Base-by-base conservation (phyloP, 1,139 yeast species). In the Diutina siamensis region DNA sequence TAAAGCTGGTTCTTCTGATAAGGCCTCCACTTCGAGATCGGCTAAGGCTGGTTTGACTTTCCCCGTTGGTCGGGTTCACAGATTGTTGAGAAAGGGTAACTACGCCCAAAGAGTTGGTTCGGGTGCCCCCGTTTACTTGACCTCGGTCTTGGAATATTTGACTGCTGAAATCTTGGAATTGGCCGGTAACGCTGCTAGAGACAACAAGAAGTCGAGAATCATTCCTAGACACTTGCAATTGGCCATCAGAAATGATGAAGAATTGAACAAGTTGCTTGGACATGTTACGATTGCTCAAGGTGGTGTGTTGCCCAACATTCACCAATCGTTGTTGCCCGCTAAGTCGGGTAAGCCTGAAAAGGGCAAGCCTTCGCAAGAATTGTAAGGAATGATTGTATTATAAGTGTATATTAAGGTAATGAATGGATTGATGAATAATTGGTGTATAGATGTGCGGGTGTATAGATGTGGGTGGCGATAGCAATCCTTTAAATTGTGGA, bases 21-120 rank as follows among this genome's bases (percentile, higher is more conserved):
- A 89, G 74, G 88, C 94, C 61, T 83, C 97, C 62, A 92, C 94
- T 72, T 84, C 97, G 49, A 88, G 97, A 80, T 89, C 97, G 59
- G 83, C 96, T 53, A 89, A 87, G 78, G 97, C 97, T 65, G 97
- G 97, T 69, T 81, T 89, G 67, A 86, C 95, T 60, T 89, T 92
- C 94, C 97, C 97, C 73, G 97, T 92, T 59, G 97, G 97, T 72
- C 92, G 97, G 83, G 94, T 89, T 57, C 97, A 89, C 79, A 83
- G 97, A 77, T 79, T 88, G 62, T 76, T 89, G 63, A 86, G 95
- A 80, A 88, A 85, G 75, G 97, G 97, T 65, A 89, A 89, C 83
- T 89, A 89, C 75, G 97, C 97, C 61, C 97, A 89, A 77, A 85
- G 97, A 79, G 83, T 89, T 62, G 97, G 97, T 80, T 89, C 97